phyloP scores from a whole-genome alignment of 768 basidiomycete species.

The Mycena galericulata region DNA sequence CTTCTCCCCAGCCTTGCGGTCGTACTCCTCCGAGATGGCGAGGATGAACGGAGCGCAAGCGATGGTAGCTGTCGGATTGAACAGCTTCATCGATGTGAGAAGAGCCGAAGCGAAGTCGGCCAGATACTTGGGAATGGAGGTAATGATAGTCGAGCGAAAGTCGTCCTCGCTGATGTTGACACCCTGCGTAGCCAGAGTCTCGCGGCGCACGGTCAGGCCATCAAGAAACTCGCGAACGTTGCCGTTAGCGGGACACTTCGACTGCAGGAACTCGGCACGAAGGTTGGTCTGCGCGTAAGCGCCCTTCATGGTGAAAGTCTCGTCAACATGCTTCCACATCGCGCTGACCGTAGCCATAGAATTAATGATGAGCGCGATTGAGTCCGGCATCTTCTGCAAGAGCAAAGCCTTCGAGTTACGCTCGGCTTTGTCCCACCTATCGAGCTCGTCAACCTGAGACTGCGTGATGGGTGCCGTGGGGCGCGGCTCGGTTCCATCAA shows the following conservation, averaged over 20 bases:
- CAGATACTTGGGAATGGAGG: conserved; percentile 16
- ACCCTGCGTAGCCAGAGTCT: background rate
- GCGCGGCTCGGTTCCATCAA: background rate
- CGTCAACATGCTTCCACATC: conserved; percentile 3
- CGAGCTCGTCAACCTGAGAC: background rate
- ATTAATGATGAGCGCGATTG: background rate
- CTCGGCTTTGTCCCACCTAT: conserved; percentile 9
- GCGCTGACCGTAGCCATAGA: conserved; percentile 1
- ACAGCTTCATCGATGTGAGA: background rate
- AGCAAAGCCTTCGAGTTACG: conserved; percentile 12
- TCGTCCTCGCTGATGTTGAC: conserved; percentile 21
- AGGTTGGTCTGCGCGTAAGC: conserved; percentile 21
- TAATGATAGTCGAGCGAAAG: conserved; percentile 30
- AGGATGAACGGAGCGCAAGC: conserved; percentile 21
- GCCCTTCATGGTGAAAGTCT: conserved; percentile 9
- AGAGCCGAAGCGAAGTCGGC: conserved; percentile 20
- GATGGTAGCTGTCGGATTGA: conserved; percentile 4
- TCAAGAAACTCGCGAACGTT: conserved; percentile 29
- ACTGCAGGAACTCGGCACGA: conserved; percentile 2
- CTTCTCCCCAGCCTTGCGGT: conserved; percentile 25
- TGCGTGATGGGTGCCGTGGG: background rate
- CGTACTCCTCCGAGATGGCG: conserved; percentile 35
- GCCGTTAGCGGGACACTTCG: background rate
- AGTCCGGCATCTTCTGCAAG: conserved; percentile 13
- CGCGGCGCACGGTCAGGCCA: background rate